A percentile compares a stretch with the other conserved stretches of the same genome.
Evolutionary conservation across 805 yeast genomes (phyloP).

Genomic region (Kluyveromyces starmeri): DNA sequence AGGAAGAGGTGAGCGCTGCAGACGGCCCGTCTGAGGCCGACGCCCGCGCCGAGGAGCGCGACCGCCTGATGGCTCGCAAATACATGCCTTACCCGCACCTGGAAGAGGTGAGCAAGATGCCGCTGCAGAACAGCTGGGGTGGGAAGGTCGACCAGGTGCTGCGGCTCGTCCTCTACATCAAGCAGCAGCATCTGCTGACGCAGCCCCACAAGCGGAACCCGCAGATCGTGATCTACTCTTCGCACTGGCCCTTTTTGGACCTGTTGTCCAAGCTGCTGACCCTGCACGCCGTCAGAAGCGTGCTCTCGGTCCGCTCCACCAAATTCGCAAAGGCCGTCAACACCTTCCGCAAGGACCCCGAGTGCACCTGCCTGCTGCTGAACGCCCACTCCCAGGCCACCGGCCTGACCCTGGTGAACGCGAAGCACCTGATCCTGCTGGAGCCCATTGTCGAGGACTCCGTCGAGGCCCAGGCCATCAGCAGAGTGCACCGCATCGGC

Average conservation of each 20-base stretch:
- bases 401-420: slow-evolving; percentile 85
- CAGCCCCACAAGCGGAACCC: slow-evolving; percentile 35
- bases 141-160: slow-evolving; percentile 81
- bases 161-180: slow-evolving; percentile 59
- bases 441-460: slow-evolving; percentile 89
- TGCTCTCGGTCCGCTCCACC: slow-evolving; percentile 37
- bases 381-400: slow-evolving; percentile 85
- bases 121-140: slow-evolving; percentile 51
- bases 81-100: slow-evolving; percentile 25
- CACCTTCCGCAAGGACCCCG: slow-evolving; percentile 48
- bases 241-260: slow-evolving; percentile 69
- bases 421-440: slow-evolving; percentile 83
- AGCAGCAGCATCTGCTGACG: slow-evolving; percentile 35
- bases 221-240: slow-evolving; percentile 84
- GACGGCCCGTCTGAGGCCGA: not conserved
- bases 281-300: slow-evolving; percentile 44
- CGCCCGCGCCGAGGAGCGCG: not conserved
- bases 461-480: slow-evolving; percentile 83
- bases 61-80: slow-evolving; percentile 6
- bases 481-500: slow-evolving; percentile 88
- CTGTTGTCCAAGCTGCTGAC: slow-evolving; percentile 59
- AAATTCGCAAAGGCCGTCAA: slow-evolving; percentile 28
- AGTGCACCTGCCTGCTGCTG: slow-evolving; percentile 74
- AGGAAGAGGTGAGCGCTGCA: slow-evolving; percentile 1
- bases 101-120: slow-evolving; percentile 37